Base-by-base conservation (phyloP, 2,329 filamentous ascomycete species). In the Balansia obtecta region DNA sequence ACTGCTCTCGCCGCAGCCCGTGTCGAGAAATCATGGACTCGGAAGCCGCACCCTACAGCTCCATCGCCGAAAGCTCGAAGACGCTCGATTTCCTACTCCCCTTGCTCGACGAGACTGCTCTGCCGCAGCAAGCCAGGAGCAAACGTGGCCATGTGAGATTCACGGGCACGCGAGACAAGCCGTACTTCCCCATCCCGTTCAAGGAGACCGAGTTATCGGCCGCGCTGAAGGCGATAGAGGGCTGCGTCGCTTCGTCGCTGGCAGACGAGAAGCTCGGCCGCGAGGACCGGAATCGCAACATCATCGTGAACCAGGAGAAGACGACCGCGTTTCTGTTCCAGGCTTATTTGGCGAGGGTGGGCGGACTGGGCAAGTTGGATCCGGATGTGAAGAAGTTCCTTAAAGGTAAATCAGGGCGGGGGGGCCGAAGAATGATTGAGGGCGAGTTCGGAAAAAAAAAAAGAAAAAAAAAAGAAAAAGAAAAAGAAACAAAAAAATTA, bases 101-200 rank as follows among this genome's bases (percentile, higher is more conserved):
- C 13, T 53, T 60, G 16, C 57, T 68, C 15, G 61, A 67, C 30
- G 47, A 55, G 8, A 45, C 52, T 10, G 60, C 64, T 0, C 55
- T 69, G 0, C 64, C 68, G 3, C 48, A 55, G 1, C 60, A 54
- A 41, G 57, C 65, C 13, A 53, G 54, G 18, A 55, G 52, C 10
- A 55, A 62, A 7, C 55, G 53, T 30, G 30, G 51, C 2, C 56
- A 57, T 37, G 58, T 69, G n/a, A 52, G 57, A 1, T 68, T 71
- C 48, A 63, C 61, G 0, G 63, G 65, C 12, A 53, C 57, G 3
- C 62, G 61, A 15, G 65, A 71, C 53, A 55, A 54, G 47, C 66
- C 68, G 0, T 73, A 72, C 53, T 74, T 73, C 33, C 71, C 71
- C 0, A 72, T 71, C 12, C 71, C 71, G 0, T 71, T 73, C 57